phyloP scores from a whole-genome alignment of 2,329 filamentous ascomycete species.

The Aspergillus nomiae region DNA sequence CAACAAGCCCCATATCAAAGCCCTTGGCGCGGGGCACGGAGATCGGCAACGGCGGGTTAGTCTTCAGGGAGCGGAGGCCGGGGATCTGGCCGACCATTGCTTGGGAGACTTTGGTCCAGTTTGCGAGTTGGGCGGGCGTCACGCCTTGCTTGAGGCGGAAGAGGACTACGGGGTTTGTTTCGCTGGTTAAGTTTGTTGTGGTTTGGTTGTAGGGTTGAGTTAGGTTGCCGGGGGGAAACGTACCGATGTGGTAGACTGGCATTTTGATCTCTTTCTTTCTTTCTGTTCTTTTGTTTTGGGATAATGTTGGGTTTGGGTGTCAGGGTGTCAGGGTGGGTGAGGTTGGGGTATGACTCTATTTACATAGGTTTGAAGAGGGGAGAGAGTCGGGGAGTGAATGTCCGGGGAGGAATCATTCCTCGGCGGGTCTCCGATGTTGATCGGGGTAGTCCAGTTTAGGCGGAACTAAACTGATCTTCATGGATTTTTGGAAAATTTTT shows the following conservation, averaged over 20 bases:
- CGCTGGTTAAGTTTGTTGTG: background rate
- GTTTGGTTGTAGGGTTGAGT: background rate
- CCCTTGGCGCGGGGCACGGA: conserved; percentile 47
- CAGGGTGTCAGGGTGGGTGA: too few relatives aligned
- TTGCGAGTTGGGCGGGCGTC: conserved; percentile 33
- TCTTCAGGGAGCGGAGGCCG: conserved; percentile 41
- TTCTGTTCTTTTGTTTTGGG: too few relatives aligned
- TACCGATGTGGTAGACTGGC: conserved; percentile 47
- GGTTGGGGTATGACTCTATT: too few relatives aligned
- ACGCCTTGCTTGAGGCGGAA: conserved; percentile 46
- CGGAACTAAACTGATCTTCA: background rate
- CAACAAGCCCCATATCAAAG: conserved; percentile 50
- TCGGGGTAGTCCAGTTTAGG: background rate
- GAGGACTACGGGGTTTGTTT: conserved; percentile 32
- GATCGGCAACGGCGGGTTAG: conserved; percentile 39
- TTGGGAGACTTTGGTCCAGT: conserved; percentile 33
- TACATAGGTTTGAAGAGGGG: background rate
- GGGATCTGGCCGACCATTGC: conserved; percentile 48
- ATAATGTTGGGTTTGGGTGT: background rate
- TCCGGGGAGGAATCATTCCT: background rate
- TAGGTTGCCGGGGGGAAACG: conserved; percentile 5
- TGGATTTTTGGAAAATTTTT: background rate
- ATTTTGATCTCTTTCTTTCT: conserved; percentile 18
- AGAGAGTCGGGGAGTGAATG: background rate
- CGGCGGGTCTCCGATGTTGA: conserved; percentile 5